Evolutionary conservation across 139 green algal genomes (phyloP).

Genomic region (Penium margaritaceum): DNA sequence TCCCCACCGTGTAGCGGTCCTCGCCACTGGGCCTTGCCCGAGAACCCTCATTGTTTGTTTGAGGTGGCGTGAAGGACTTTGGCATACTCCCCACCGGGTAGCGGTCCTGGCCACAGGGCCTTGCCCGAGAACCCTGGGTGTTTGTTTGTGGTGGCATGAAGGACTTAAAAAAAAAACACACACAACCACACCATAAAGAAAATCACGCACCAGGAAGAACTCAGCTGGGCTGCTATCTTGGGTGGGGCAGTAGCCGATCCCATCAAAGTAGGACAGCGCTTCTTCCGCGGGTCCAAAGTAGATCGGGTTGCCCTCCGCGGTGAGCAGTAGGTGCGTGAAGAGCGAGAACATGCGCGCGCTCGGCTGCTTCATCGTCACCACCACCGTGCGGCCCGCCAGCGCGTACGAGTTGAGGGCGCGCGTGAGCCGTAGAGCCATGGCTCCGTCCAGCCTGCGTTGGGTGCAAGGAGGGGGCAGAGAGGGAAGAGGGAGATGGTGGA

Average conservation of each 20-base stretch:
- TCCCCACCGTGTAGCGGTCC: no score
- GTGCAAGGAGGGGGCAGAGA: background rate
- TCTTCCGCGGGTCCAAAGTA: slow-evolving; percentile 11
- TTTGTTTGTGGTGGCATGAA: no score
- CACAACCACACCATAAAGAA: background rate
- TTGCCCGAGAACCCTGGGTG: no score
- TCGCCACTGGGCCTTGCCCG: no score
- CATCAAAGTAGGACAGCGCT: slow-evolving; percentile 27
- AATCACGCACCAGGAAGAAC: slow-evolving; percentile 23
- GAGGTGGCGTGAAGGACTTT: no score
- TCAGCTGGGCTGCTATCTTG: slow-evolving; percentile 11
- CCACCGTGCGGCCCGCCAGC: background rate
- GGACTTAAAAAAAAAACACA: no score
- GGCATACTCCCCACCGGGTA: no score
- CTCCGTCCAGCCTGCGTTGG: slow-evolving; percentile 6
- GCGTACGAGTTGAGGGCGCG: slow-evolving; percentile 7
- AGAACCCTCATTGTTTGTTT: no score
- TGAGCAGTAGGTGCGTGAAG: slow-evolving; percentile 14
- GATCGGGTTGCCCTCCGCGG: slow-evolving; percentile 26
- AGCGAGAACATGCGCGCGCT: slow-evolving; percentile 19
- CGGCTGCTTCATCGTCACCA: slow-evolving; percentile 19
- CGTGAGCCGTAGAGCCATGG: slow-evolving; percentile 17
- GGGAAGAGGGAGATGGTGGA: background rate
- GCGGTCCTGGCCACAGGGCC: no score
- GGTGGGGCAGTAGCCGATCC: slow-evolving; percentile 12